Percentiles rank a stretch among this genome's conserved stretches.
Evolutionary conservation across 176 grass and related monocot species (phyloP).

Genomic region (Dendrocalamus sinicus): DNA sequence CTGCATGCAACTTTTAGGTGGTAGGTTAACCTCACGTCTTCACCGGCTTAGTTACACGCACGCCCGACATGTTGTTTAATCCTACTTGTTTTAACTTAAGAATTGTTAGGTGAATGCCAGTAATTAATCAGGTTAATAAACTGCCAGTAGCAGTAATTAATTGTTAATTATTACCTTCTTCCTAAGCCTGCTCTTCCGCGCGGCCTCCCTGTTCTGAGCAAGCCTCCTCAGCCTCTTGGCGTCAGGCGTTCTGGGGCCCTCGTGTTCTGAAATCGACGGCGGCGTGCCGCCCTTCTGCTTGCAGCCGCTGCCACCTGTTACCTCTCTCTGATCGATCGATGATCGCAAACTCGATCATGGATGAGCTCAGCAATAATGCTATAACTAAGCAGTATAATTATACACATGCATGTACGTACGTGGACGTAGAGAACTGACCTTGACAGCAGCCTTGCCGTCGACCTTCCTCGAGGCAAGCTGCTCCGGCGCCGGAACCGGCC

Average conservation of each 20-base stretch:
- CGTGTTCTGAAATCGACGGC: conserved; percentile 31
- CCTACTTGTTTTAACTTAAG: neutral
- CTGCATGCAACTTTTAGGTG: conserved; percentile 8
- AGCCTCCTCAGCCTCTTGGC: conserved; percentile 58
- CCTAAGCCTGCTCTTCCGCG: conserved; percentile 66
- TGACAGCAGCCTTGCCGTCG: conserved; percentile 36
- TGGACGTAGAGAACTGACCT: conserved; percentile 33
- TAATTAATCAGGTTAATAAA: conserved; percentile 7
- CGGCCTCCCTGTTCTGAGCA: conserved; percentile 60
- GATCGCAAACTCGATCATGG: neutral
- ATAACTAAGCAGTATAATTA: neutral
- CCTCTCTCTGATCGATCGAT: conserved; percentile 38
- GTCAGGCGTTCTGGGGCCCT: conserved; percentile 41
- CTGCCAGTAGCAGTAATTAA: neutral
- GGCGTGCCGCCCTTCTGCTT: conserved; percentile 9
- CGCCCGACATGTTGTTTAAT: neutral
- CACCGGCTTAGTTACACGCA: neutral
- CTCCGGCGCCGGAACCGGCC: neutral
- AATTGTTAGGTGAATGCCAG: neutral
- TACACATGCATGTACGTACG: neutral
- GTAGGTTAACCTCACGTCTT: conserved; percentile 28
- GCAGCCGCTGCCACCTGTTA: neutral
- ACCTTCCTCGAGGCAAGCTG: neutral
- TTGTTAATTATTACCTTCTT: conserved; percentile 47
- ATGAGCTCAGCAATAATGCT: neutral